phyloP scores from a whole-genome alignment of 768 basidiomycete species.

The Lactarius akahatsu region DNA sequence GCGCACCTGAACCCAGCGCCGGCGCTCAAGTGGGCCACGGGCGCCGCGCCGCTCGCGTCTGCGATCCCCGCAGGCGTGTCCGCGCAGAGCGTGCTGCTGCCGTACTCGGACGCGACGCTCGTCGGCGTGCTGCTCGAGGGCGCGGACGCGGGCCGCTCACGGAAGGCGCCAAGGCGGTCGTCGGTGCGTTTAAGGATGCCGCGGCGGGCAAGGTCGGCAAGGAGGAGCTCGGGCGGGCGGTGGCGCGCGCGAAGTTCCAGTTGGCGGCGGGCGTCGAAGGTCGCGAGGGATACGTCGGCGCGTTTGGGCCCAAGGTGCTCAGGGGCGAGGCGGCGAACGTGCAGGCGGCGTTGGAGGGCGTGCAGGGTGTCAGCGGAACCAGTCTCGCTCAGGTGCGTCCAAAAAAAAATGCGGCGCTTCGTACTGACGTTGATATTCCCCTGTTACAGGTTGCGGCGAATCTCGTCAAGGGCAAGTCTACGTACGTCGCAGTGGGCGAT shows the following conservation, averaged over 20 bases:
- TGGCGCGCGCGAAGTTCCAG: conserved; percentile 86
- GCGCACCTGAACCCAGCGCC: conserved; percentile 77
- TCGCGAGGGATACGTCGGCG: conserved; percentile 61
- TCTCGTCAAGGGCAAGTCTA: conserved; percentile 75
- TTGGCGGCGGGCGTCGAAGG: conserved; percentile 69
- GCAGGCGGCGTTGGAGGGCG: conserved; percentile 59
- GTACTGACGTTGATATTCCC: background rate
- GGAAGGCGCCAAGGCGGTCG: conserved; percentile 66
- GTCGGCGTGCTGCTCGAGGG: conserved; percentile 83
- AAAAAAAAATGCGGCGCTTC: too few species aligned
- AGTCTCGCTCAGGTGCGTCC: conserved; percentile 64
- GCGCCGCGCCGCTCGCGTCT: conserved; percentile 65
- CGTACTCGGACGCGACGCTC: conserved; percentile 90
- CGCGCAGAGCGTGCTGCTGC: conserved; percentile 73
- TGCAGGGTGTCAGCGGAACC: conserved; percentile 67
- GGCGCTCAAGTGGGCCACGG: conserved; percentile 84
- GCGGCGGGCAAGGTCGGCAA: conserved; percentile 46
- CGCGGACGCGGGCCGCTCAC: conserved; percentile 57
- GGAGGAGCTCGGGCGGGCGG: conserved; percentile 76
- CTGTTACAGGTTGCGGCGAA: conserved; percentile 55
- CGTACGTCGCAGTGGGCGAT: conserved; percentile 85
- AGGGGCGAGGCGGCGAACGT: conserved; percentile 55
- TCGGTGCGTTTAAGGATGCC: conserved; percentile 59
- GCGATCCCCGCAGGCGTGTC: conserved; percentile 57
- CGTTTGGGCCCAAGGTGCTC: conserved; percentile 68